phyloP scores from a whole-genome alignment of 306 rosid species.

The Spatholobus suberectus region DNA sequence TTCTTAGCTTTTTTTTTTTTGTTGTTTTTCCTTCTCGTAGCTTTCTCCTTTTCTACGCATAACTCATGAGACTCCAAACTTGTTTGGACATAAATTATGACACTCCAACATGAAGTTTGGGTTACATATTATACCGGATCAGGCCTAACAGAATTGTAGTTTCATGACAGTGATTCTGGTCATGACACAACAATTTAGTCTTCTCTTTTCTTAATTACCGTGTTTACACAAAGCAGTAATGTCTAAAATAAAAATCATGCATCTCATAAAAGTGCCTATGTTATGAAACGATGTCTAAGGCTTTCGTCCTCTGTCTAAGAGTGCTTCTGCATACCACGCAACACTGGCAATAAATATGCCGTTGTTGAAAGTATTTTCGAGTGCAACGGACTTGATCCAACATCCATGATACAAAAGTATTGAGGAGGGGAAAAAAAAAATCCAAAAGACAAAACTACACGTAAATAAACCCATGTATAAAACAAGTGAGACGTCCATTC shows the following conservation, averaged over 20 bases:
- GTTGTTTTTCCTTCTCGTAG: background rate
- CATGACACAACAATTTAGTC: background rate
- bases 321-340: background rate
- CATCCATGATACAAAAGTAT: background rate
- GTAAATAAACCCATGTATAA: background rate
- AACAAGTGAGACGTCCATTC: conserved; percentile 34
- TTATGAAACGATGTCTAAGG: background rate
- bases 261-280: background rate
- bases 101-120: background rate
- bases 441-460: conserved; percentile 16
- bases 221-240: background rate
- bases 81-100: background rate
- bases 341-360: background rate
- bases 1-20: background rate
- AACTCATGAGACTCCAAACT: background rate
- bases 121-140: background rate
- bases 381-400: background rate
- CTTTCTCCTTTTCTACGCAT: background rate
- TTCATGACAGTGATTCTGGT: background rate
- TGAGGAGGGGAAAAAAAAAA: background rate
- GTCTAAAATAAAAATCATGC: background rate
- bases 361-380: background rate
- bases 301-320: background rate
- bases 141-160: background rate
- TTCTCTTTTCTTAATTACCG: background rate